Evolutionary conservation across 2,329 filamentous ascomycete species (phyloP).

Genomic region (Emergomyces pasteurianus): DNA sequence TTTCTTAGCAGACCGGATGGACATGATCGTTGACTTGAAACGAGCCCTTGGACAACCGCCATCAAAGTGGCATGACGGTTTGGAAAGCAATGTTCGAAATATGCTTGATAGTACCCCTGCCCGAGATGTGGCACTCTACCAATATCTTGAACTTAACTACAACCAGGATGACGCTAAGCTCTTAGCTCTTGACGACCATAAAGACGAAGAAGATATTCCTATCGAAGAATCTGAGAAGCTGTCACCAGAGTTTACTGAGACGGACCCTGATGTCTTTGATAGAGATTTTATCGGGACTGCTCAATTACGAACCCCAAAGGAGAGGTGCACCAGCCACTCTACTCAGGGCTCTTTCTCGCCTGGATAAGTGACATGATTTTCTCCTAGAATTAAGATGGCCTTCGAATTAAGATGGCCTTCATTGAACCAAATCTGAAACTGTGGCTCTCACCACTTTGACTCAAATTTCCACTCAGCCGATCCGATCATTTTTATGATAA

Average conservation of each 20-base stretch:
- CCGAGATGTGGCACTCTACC: neutral
- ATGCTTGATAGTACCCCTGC: neutral
- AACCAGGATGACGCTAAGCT: neutral
- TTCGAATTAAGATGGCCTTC: no score
- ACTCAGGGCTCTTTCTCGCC: neutral
- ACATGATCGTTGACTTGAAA: neutral
- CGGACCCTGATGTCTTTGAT: neutral
- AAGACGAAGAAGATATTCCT: neutral
- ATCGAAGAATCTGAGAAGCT: neutral
- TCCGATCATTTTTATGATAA: no score
- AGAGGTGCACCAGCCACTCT: neutral
- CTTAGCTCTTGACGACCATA: neutral
- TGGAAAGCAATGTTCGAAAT: neutral
- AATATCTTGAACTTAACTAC: neutral
- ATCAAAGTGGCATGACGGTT: neutral
- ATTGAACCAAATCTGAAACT: no score
- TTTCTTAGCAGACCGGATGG: neutral
- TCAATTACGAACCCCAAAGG: neutral
- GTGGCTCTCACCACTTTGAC: no score
- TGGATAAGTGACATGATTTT: neutral
- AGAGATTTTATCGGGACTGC: neutral
- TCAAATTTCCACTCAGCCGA: no score
- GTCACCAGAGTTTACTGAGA: neutral
- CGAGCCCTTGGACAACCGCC: neutral
- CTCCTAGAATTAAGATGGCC: no score